A percentile compares a stretch with the other conserved stretches of the same genome.
These are phyloP conservation scores for Penicillium maclennaniae DNA, from an alignment of 495 filamentous ascomycete genomes.

Conservation along the genomic window DNA sequence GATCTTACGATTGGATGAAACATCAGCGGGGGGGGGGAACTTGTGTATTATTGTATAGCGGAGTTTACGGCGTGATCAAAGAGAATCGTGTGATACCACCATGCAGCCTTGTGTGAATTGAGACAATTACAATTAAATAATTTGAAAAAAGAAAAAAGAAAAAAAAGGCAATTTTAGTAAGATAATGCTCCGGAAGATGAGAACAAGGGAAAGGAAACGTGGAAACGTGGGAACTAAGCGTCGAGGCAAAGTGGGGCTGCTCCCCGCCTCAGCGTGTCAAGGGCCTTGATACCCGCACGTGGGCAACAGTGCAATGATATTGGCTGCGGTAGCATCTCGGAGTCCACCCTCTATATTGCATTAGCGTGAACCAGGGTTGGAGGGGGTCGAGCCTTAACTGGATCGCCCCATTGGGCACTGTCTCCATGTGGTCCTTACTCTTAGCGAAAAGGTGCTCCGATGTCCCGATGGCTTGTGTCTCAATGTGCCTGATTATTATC, in stretches of 20 bases:
- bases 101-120: background rate
- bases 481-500: background rate
- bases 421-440: background rate
- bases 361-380: background rate
- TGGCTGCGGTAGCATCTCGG: background rate
- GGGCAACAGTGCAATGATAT: background rate
- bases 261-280: background rate
- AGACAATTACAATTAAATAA: background rate
- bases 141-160: background rate
- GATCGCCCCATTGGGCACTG: constrained; percentile 12
- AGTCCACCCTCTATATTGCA: background rate
- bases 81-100: background rate
- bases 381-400: constrained; percentile 1
- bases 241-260: no score
- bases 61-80: constrained; percentile 17
- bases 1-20: constrained; percentile 31
- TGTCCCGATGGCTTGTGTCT: no score
- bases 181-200: background rate
- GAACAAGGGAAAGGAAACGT: background rate
- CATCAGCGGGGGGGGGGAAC: background rate
- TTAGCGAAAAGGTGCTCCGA: background rate
- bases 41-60: constrained; percentile 17
- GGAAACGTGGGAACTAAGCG: no score
- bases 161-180: background rate
- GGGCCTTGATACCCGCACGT: background rate